Evolutionary conservation across 1,139 yeast genomes (phyloP), one percentile per base, ranked within the genome.

Genomic region (Lodderomyces parapsilosis): DNA sequence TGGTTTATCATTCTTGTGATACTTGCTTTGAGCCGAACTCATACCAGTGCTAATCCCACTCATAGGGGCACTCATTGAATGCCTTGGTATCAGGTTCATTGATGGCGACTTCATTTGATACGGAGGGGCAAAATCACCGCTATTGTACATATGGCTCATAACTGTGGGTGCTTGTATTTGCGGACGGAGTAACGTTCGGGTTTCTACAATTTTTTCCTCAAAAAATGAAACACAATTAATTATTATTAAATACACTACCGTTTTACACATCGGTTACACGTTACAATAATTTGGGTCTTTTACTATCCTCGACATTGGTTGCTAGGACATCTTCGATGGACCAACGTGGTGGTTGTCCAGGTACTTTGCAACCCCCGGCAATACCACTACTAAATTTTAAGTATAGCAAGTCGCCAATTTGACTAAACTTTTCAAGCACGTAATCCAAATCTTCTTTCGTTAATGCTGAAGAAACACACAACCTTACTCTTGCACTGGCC

Each of bases 401-500:
- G 60, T 76, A 81, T 47, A 87, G 63, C 56, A 71, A 68, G 55
- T 87, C 95, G 43, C 98, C 99, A 47, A 90, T 76, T 55, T 85
- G 90, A 56, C 82, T 81, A 56, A 87, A 77, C 55, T 80, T 84
- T 41, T 78, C 74, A 53, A 93, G 75, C 36, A 91, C 77, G 52
- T 80, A 77, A 65, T 93, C 99, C 58, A 91, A 79, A 63, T 93
- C 99, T 56, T 86, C 94, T 66, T 93, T 93, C 23, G 96, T 93
- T 56, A 94, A 76, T 1, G 98, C 88, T 0, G 98, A 75, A 47
- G 96, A 86, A 52, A 94, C 86, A 72, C 99, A 93, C 57, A 93
- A 80, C 63, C 99, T 81, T 20, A 89, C 91, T 68, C 99, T 81
- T 9, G 96, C 88, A 42, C 91, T 81, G 30, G 88, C 83, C 52